phyloP scores from a whole-genome alignment of 2,329 filamentous ascomycete genomes.

The Talaromyces sp. region DNA sequence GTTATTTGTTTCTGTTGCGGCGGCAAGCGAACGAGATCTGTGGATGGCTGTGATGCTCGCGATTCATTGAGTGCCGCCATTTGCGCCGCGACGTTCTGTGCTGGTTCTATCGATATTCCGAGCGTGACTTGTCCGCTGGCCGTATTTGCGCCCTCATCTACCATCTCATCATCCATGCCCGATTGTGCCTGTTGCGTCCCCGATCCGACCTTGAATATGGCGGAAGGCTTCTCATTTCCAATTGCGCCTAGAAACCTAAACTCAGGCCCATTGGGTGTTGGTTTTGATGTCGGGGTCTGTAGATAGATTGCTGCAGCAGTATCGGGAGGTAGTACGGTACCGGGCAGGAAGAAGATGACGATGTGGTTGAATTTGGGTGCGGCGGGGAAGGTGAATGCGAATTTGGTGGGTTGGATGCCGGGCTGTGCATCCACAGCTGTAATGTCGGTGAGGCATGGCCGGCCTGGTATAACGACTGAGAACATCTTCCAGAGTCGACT shows the following conservation, averaged over 20 bases:
- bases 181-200: slow-evolving; percentile 22
- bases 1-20: slow-evolving; percentile 45
- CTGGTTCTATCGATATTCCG: slow-evolving; percentile 78
- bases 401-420: slow-evolving; percentile 57
- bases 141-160: slow-evolving; percentile 42
- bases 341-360: slow-evolving; percentile 83
- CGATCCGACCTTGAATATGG: slow-evolving; percentile 73
- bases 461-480: slow-evolving; percentile 58
- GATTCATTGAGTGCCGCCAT: slow-evolving; percentile 55
- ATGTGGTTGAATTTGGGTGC: slow-evolving; percentile 65
- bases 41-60: slow-evolving; percentile 26
- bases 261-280: slow-evolving; percentile 43
- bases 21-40: slow-evolving; percentile 29
- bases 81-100: slow-evolving; percentile 65
- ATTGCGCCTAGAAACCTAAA: slow-evolving; percentile 88
- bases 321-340: slow-evolving; percentile 65
- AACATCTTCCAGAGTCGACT: slow-evolving; percentile 46
- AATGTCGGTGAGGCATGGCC: slow-evolving; percentile 58
- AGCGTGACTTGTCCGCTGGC: slow-evolving; percentile 60
- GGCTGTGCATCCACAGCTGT: slow-evolving; percentile 49
- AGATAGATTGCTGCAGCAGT: slow-evolving; percentile 90
- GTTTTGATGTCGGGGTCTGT: slow-evolving; percentile 55
- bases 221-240: slow-evolving; percentile 83
- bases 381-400: slow-evolving; percentile 65
- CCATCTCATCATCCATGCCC: slow-evolving; percentile 44